Percentiles rank a stretch among this genome's conserved stretches.
Conservation (phyloP, 208 protist species). For the Jaenimonas drosophilae region DNA sequence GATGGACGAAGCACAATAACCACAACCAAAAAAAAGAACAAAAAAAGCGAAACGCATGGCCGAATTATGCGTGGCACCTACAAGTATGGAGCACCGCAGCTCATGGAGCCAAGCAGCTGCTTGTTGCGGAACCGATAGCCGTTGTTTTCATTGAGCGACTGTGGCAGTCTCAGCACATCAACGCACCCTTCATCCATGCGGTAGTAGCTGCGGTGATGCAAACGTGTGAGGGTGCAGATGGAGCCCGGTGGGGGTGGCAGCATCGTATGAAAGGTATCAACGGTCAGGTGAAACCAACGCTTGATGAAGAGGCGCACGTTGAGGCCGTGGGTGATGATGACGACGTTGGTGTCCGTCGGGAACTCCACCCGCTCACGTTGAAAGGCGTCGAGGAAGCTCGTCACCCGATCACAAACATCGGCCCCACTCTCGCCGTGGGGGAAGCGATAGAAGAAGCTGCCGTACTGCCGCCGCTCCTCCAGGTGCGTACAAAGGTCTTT, state of each 20-base stretch:
- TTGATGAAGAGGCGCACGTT: slow-evolving; percentile 87
- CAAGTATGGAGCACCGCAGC: slow-evolving; percentile 82
- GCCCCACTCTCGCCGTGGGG: slow-evolving; percentile 86
- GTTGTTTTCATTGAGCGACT: slow-evolving; percentile 79
- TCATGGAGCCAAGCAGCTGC: slow-evolving; percentile 79
- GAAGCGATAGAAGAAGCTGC: slow-evolving; percentile 92
- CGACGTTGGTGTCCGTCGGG: slow-evolving; percentile 80
- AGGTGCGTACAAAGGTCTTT: slow-evolving; percentile 54
- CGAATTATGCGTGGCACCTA: slow-evolving; percentile 10
- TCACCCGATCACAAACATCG: slow-evolving; percentile 90
- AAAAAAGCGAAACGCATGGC: neutral
- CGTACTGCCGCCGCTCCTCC: slow-evolving; percentile 67
- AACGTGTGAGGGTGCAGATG: slow-evolving; percentile 54
- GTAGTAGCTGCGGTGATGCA: slow-evolving; percentile 74
- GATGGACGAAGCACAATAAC: too few relatives aligned
- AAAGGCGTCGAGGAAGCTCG: slow-evolving; percentile 83
- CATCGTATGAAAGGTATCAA: slow-evolving; percentile 87
- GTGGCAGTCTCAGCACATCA: slow-evolving; percentile 55
- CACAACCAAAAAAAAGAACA: neutral
- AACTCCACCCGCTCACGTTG: slow-evolving; percentile 72
- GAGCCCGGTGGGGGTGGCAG: slow-evolving; percentile 55
- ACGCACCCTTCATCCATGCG: slow-evolving; percentile 59
- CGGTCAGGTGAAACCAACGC: slow-evolving; percentile 87
- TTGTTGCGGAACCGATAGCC: slow-evolving; percentile 88
- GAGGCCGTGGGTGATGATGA: slow-evolving; percentile 85